Percentiles rank a stretch among this genome's conserved stretches.
Evolutionary conservation across 768 basidiomycete species (phyloP).

Genomic region (Lepiota subincarnata): DNA sequence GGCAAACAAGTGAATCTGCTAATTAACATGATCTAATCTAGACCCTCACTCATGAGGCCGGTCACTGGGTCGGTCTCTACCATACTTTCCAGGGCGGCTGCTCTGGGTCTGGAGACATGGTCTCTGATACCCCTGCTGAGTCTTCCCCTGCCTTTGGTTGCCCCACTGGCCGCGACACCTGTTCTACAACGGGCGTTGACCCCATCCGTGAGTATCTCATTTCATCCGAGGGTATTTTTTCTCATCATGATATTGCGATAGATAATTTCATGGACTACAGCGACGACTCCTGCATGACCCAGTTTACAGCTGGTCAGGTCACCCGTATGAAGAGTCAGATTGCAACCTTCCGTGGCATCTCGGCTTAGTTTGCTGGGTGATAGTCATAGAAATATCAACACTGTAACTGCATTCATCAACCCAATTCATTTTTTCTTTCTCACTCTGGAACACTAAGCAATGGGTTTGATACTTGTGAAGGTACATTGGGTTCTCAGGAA

Average conservation of each 20-base stretch:
- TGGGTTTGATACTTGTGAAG: no score
- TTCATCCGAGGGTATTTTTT: neutral
- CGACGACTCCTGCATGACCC: conserved; percentile 45
- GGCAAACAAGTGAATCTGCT: conserved; percentile 17
- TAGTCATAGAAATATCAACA: neutral
- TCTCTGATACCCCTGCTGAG: conserved; percentile 46
- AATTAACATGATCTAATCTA: conserved; percentile 12
- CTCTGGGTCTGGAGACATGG: conserved; percentile 34
- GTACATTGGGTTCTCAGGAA: no score
- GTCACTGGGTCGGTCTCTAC: conserved; percentile 60
- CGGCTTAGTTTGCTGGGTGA: conserved; percentile 14
- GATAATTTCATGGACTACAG: conserved; percentile 56
- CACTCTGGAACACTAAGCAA: no score
- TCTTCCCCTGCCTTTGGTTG: conserved; percentile 39
- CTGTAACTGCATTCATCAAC: neutral
- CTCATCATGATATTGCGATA: conserved; percentile 12
- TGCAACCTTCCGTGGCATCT: conserved; percentile 39
- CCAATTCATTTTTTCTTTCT: no score
- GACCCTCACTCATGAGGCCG: conserved; percentile 53
- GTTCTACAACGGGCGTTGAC: conserved; percentile 36
- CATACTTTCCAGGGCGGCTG: conserved; percentile 58
- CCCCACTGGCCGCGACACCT: conserved; percentile 33
- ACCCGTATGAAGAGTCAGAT: conserved; percentile 38
- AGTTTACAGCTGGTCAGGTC: conserved; percentile 44
- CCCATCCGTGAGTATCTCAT: conserved; percentile 34